phyloP scores from a whole-genome alignment of 2,329 filamentous ascomycete genomes.

The Helminthosporium solani region DNA sequence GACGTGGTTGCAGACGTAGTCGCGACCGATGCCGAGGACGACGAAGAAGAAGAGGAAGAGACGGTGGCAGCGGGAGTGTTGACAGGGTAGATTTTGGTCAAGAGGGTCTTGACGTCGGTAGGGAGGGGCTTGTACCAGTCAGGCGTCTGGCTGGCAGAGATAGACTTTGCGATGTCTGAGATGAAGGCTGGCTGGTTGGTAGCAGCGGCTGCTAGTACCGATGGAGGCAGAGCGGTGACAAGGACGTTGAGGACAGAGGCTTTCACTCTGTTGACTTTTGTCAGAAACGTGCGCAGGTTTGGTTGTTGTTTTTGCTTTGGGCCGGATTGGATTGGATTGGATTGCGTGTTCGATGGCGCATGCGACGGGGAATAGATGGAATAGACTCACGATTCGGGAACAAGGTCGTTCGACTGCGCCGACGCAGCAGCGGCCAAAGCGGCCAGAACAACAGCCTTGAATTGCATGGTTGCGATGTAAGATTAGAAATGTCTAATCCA shows the following conservation, averaged over 20 bases:
- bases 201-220: slow-evolving; percentile 42
- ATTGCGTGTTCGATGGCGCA: not conserved
- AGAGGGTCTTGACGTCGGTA: slow-evolving; percentile 46
- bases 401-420: slow-evolving; percentile 17
- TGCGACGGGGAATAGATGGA: not conserved
- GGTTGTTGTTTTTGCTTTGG: no score
- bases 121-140: slow-evolving; percentile 50
- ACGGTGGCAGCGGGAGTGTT: slow-evolving; percentile 20
- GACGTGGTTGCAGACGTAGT: slow-evolving; percentile 8
- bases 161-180: slow-evolving; percentile 45
- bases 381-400: not conserved
- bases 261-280: slow-evolving; percentile 21
- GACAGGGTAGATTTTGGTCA: slow-evolving; percentile 40
- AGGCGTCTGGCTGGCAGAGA: slow-evolving; percentile 47
- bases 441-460: slow-evolving; percentile 28
- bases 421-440: slow-evolving; percentile 30
- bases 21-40: slow-evolving; percentile 5
- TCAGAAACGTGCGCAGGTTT: not conserved
- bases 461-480: slow-evolving; percentile 32
- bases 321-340: no score
- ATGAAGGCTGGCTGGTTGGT: slow-evolving; percentile 46
- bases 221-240: slow-evolving; percentile 47
- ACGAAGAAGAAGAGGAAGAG: slow-evolving; percentile 16
- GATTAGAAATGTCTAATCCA: slow-evolving; percentile 16
- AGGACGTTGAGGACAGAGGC: slow-evolving; percentile 46